Evolutionary conservation across 2,329 filamentous ascomycete species (phyloP).

Genomic region (Fusarium sp.): DNA sequence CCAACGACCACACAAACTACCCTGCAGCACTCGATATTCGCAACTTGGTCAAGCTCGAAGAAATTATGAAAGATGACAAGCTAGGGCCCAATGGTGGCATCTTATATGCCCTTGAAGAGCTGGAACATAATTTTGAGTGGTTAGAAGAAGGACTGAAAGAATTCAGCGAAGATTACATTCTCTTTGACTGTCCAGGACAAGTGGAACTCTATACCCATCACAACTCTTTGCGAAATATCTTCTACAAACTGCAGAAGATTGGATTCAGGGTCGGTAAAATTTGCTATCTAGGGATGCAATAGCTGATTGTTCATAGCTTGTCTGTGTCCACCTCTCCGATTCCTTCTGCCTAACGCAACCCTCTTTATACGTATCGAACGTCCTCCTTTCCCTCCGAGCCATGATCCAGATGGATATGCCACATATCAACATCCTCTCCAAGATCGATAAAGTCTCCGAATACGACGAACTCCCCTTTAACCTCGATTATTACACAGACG

Average conservation of each 20-base stretch:
- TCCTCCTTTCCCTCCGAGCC: conserved; percentile 91
- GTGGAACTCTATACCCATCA: conserved; percentile 98
- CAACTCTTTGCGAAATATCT: conserved; percentile 89
- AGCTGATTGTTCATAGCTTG: conserved; percentile 71
- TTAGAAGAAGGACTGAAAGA: conserved; percentile 83
- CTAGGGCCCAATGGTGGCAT: conserved; percentile 94
- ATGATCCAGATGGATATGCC: conserved; percentile 99
- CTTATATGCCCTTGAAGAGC: conserved; percentile 92
- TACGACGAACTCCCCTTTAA: conserved; percentile 94
- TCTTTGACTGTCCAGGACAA: conserved; percentile 97
- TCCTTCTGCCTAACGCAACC: conserved; percentile 94
- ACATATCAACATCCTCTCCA: conserved; percentile 94
- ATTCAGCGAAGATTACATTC: conserved; percentile 88
- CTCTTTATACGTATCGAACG: conserved; percentile 93
- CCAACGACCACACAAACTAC: conserved; percentile 93
- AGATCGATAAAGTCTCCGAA: conserved; percentile 92
- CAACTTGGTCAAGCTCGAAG: conserved; percentile 87
- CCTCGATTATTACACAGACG: conserved; percentile 96
- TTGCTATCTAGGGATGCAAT: not conserved
- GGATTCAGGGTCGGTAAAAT: conserved; percentile 82
- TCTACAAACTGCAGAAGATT: conserved; percentile 89
- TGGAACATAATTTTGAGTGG: conserved; percentile 96
- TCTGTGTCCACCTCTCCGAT: conserved; percentile 93
- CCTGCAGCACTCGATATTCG: conserved; percentile 92
- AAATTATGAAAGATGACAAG: conserved; percentile 92